Conservation (phyloP, 805 yeast species). For the Candida nemodendra region DNA sequence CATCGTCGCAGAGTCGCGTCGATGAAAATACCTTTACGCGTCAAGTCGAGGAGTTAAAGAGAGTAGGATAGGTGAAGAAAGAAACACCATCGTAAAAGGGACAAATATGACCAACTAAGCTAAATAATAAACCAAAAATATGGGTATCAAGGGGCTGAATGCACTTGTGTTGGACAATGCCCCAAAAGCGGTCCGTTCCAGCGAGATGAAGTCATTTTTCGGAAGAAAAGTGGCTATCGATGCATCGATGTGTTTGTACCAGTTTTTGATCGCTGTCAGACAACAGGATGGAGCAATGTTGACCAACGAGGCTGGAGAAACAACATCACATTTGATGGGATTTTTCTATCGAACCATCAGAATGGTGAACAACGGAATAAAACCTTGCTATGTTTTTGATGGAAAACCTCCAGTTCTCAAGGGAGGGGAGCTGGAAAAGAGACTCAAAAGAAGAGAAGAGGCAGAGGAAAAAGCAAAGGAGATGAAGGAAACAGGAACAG, state of each 20-base stretch:
- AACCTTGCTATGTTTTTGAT: slow-evolving; percentile 95
- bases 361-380: slow-evolving; percentile 88
- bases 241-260: slow-evolving; percentile 96
- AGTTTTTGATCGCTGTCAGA: slow-evolving; percentile 92
- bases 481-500: slow-evolving; percentile 75
- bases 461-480: slow-evolving; percentile 75
- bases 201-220: slow-evolving; percentile 80
- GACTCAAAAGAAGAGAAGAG: slow-evolving; percentile 76
- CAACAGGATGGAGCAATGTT: slow-evolving; percentile 96
- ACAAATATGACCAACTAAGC: no score
- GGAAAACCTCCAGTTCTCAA: slow-evolving; percentile 96
- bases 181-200: slow-evolving; percentile 71
- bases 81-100: no score
- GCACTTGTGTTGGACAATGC: slow-evolving; percentile 88
- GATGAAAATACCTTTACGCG: no score
- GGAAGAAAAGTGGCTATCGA: slow-evolving; percentile 98
- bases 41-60: no score
- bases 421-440: slow-evolving; percentile 88
- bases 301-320: slow-evolving; percentile 85
- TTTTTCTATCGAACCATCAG: slow-evolving; percentile 91
- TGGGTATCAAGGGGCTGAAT: slow-evolving; percentile 66
- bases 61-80: no score
- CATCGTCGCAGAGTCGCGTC: no score
- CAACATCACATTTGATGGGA: slow-evolving; percentile 93
- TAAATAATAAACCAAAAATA: slow-evolving; percentile 11